These are phyloP conservation scores for Chenopodium berlandieri DNA, from an alignment of 148 eudicot genomes.

Conservation along the genomic window DNA sequence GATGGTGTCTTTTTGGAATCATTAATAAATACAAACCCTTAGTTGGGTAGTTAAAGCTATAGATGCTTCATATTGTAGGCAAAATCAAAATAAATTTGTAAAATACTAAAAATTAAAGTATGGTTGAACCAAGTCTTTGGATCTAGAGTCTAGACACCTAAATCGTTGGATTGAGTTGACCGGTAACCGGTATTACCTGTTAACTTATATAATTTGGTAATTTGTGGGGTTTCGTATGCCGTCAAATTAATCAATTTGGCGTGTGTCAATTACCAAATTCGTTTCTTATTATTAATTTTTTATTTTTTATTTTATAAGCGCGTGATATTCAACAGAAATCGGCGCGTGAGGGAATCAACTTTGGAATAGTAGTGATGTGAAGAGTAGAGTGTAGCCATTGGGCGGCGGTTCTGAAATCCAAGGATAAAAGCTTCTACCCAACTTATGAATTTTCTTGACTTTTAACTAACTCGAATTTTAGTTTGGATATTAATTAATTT, in stretches of 20 bases:
- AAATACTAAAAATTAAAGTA: no score
- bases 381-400: slow-evolving; percentile 15
- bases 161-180: slow-evolving; percentile 3
- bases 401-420: slow-evolving; percentile 22
- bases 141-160: not conserved
- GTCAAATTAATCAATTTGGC: slow-evolving; percentile 19
- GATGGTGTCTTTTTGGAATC: slow-evolving; percentile 18
- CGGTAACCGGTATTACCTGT: slow-evolving; percentile 14
- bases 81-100: no score
- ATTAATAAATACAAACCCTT: slow-evolving; percentile 18
- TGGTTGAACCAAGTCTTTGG: not conserved
- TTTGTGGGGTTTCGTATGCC: slow-evolving; percentile 21
- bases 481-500: no score
- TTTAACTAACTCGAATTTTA: not conserved
- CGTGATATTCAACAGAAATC: not conserved
- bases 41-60: slow-evolving; percentile 18
- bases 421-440: slow-evolving; percentile 2
- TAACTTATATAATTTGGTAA: not conserved
- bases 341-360: slow-evolving; percentile 4
- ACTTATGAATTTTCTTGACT: not conserved
- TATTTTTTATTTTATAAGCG: not conserved
- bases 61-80: slow-evolving; percentile 2
- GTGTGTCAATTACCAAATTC: slow-evolving; percentile 5
- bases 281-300: not conserved
- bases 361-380: not conserved